Evolutionary conservation across 345 rosid genomes (phyloP).

Genomic region (Hypericum androsaemum): DNA sequence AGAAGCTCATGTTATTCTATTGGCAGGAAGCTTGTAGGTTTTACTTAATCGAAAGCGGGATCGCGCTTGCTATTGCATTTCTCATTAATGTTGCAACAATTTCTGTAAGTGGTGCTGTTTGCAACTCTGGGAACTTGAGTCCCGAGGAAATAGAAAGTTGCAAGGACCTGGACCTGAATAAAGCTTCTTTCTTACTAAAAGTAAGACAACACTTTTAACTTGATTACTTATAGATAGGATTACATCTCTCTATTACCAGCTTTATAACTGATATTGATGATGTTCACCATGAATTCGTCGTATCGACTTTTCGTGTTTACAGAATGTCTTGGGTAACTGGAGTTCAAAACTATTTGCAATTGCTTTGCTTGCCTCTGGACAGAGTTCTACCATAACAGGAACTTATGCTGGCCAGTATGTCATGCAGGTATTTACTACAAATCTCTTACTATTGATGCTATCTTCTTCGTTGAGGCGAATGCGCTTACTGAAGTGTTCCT

Average conservation of each 20-base stretch:
- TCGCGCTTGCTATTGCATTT: slow-evolving; percentile 74
- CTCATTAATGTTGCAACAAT: slow-evolving; percentile 83
- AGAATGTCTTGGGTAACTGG: slow-evolving; percentile 95
- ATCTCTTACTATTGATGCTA: background rate
- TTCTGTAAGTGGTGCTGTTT: slow-evolving; percentile 86
- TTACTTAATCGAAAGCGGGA: slow-evolving; percentile 78
- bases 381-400: slow-evolving; percentile 96
- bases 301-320: slow-evolving; percentile 21
- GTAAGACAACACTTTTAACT: slow-evolving; percentile 30
- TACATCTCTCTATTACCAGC: background rate
- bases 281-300: too few relatives aligned
- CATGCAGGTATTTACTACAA: slow-evolving; percentile 53
- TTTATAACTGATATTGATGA: too few relatives aligned
- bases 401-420: slow-evolving; percentile 98
- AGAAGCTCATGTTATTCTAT: too few relatives aligned
- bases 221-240: background rate
- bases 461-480: too few relatives aligned
- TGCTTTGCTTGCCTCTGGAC: slow-evolving; percentile 91
- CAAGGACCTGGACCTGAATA: slow-evolving; percentile 72
- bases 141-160: slow-evolving; percentile 54
- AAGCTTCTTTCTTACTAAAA: slow-evolving; percentile 76
- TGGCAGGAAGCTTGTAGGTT: slow-evolving; percentile 84
- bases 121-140: slow-evolving; percentile 50
- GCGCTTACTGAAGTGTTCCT: background rate
- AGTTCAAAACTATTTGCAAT: slow-evolving; percentile 88